phyloP scores from a whole-genome alignment of 441 rosid genomes.

The Euphorbia celastroides region DNA sequence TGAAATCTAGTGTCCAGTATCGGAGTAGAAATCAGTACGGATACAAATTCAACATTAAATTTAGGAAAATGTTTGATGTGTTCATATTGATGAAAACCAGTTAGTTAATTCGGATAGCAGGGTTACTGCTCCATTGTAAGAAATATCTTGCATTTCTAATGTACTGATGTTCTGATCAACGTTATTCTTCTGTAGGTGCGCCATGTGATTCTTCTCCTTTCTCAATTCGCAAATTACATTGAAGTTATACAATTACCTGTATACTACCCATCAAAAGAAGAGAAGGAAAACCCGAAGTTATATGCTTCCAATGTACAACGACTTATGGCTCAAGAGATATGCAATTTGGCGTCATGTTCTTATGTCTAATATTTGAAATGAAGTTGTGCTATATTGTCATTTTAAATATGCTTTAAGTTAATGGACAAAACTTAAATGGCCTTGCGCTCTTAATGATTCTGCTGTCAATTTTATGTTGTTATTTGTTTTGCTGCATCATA shows the following conservation, averaged over 20 bases:
- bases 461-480: no score
- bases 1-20: background rate
- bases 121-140: no score
- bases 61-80: no score
- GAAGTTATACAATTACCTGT: constrained; percentile 74
- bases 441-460: background rate
- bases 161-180: background rate
- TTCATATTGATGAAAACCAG: no score
- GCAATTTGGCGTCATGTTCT: constrained; percentile 8
- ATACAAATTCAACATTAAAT: no score
- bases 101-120: background rate
- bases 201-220: constrained; percentile 72
- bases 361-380: background rate
- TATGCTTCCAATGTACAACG: constrained; percentile 73
- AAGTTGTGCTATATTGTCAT: background rate
- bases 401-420: background rate
- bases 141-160: no score
- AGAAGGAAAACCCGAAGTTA: constrained; percentile 76
- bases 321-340: constrained; percentile 87
- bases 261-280: constrained; percentile 86
- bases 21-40: background rate
- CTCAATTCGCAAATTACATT: constrained; percentile 77
- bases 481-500: background rate
- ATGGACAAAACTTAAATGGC: background rate
- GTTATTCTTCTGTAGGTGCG: constrained; percentile 50